Base-by-base conservation (phyloP, 75 land plant species). In the Gnetum montanum region DNA sequence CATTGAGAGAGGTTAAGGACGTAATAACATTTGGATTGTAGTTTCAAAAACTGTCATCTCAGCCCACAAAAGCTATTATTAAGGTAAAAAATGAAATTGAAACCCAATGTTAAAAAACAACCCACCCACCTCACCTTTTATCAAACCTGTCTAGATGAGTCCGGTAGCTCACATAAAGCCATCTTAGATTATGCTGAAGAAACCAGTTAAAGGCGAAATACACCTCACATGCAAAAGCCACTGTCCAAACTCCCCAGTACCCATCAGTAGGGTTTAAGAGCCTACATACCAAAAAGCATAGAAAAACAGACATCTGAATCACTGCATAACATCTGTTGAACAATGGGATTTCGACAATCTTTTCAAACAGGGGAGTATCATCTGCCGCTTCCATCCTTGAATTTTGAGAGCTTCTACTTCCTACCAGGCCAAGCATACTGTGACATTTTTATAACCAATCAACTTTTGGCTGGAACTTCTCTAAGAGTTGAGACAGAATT, bases 171-270 rank as follows among this genome's bases (percentile, higher is more conserved):
- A 61, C 49, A 4, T 41, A 57, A 12, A 41, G 34, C 70, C 69
- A 71, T 43, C 43, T 61, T 48, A 19, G 16, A 60, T 54, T 60
- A 12, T 31, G 19, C 36, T n/a, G 3, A n/a, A 72, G 36, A 31
- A 50, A 10, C 70, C 65, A 66, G 15, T 22, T 15, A 50, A 72
- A 61, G 24, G 75, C 49, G 45, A 66, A 72, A 60, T 65, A 72
- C 0, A 25, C 22, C 49, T 72, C 70, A 15, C 64, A 71, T 1
- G 61, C n/a, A 26, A 66, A 65, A 16, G 74, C 60, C 11, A 64
- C 6, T 2, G 58, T 31, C 66, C 67, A 70, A 43, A 57, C 2
- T 40, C 46, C 4, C 11, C 47, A 60, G 34, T 37, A 36, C 13
- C 13, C 34, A 36, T 41, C 43, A 38, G 60, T 4, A 18, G 7